Evolutionary conservation across 106 monocot genomes (phyloP).

Genomic region (Vanilla planifolia): DNA sequence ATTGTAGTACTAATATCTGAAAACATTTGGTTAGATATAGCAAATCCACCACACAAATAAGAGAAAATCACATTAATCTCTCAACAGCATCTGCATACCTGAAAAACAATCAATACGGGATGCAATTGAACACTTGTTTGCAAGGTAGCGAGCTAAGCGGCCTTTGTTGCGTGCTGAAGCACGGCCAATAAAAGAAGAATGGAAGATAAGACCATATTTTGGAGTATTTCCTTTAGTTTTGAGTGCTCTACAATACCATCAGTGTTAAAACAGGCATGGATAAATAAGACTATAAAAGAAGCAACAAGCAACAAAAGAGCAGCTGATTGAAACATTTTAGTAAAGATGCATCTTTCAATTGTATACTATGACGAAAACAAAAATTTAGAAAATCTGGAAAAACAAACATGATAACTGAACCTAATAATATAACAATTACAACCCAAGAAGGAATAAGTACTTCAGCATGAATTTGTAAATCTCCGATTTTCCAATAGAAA

Average conservation of each 20-base stretch:
- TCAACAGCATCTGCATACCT: constrained; percentile 25
- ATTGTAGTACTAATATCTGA: constrained; percentile 56
- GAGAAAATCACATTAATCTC: background rate
- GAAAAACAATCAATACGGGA: constrained; percentile 95
- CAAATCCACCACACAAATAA: background rate
- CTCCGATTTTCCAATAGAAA: too few relatives aligned
- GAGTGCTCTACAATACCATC: constrained; percentile 44
- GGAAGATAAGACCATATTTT: constrained; percentile 95
- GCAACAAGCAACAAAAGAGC: too few relatives aligned
- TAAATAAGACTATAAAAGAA: background rate
- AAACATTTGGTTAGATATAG: background rate
- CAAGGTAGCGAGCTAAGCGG: constrained; percentile 87
- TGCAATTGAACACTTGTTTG: constrained; percentile 95
- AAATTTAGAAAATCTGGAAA: too few relatives aligned
- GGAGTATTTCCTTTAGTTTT: constrained; percentile 92
- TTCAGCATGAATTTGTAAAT: too few relatives aligned
- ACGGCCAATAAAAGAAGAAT: constrained; percentile 94
- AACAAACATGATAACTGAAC: too few relatives aligned
- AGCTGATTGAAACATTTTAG: too few relatives aligned
- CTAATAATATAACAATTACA: too few relatives aligned
- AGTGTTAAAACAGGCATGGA: background rate
- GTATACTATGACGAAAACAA: too few relatives aligned
- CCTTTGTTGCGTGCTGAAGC: constrained; percentile 82
- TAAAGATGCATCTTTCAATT: too few relatives aligned
- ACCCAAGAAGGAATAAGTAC: too few relatives aligned